Evolutionary conservation across 345 rosid species (phyloP).

Genomic region (Citrus maxima): DNA sequence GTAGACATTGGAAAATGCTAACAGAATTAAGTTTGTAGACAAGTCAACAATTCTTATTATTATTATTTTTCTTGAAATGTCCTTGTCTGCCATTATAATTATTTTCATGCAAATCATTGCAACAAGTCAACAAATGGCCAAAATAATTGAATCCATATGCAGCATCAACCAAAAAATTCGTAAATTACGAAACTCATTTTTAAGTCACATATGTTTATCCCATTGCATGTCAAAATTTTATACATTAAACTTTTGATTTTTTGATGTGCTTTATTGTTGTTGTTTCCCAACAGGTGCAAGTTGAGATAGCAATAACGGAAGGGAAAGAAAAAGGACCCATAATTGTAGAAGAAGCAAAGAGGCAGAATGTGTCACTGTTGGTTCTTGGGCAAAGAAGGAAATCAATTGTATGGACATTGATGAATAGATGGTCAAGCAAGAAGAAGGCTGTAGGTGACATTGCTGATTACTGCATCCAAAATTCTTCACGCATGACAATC

Average conservation of each 20-base stretch:
- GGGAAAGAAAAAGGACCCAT: conserved; percentile 67
- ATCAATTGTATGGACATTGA: conserved; percentile 52
- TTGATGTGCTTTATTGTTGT: not conserved
- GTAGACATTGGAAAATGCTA: not conserved
- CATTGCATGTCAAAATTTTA: too few species aligned
- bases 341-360: conserved; percentile 79
- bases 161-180: not conserved
- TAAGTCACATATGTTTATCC: not conserved
- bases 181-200: not conserved
- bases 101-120: not conserved
- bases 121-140: not conserved
- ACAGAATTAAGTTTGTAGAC: not conserved
- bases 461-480: conserved; percentile 72
- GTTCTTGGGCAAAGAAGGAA: conserved; percentile 72
- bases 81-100: not conserved
- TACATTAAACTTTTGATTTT: not conserved
- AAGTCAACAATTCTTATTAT: not conserved
- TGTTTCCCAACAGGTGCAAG: conserved; percentile 40
- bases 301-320: conserved; percentile 50
- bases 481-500: conserved; percentile 81
- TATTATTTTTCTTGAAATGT: not conserved
- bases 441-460: conserved; percentile 24
- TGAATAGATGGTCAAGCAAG: conserved; percentile 52
- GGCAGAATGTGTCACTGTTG: conserved; percentile 52
- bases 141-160: not conserved